Evolutionary conservation across 2,329 filamentous ascomycete genomes (phyloP).

Genomic region (Nemania sp.): DNA sequence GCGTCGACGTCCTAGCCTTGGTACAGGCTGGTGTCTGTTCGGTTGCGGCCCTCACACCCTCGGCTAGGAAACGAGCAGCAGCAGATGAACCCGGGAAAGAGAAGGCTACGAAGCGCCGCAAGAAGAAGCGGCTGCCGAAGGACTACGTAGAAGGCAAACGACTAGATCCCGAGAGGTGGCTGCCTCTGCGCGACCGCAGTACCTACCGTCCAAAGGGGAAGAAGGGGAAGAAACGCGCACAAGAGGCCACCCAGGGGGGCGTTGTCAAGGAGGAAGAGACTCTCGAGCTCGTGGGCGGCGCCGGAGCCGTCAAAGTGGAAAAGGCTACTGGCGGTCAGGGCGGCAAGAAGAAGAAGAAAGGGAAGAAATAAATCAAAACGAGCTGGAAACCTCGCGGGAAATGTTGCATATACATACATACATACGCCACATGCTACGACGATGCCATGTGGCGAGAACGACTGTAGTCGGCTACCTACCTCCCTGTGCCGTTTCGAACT

Average conservation of each 20-base stretch:
- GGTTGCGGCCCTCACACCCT: conserved; percentile 46
- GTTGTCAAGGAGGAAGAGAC: conserved; percentile 74
- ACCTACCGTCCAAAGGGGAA: conserved; percentile 88
- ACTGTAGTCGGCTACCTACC: background rate
- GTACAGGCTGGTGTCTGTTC: conserved; percentile 68
- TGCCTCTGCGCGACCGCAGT: conserved; percentile 86
- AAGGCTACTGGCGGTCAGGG: conserved; percentile 51
- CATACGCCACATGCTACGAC: background rate
- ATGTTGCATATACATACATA: conserved; percentile 5
- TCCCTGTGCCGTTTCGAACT: background rate
- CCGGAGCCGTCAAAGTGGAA: conserved; percentile 66
- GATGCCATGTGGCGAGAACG: background rate
- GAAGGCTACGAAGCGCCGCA: conserved; percentile 56
- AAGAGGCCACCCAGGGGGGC: conserved; percentile 83
- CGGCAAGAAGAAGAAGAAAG: conserved; percentile 47
- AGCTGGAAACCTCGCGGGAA: background rate
- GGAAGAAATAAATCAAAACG: conserved; percentile 58
- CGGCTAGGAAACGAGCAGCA: conserved; percentile 55
- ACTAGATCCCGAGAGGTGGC: conserved; percentile 89
- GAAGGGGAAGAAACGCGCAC: conserved; percentile 84
- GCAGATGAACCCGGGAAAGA: conserved; percentile 44
- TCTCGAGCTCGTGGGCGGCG: conserved; percentile 65
- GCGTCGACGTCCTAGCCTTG: conserved; percentile 65
- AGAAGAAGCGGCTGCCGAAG: conserved; percentile 67
- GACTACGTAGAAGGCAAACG: conserved; percentile 77